Evolutionary conservation across 768 basidiomycete genomes (phyloP), one percentile per base, ranked within the genome.

Genomic region (Pleurotus pulmonarius): DNA sequence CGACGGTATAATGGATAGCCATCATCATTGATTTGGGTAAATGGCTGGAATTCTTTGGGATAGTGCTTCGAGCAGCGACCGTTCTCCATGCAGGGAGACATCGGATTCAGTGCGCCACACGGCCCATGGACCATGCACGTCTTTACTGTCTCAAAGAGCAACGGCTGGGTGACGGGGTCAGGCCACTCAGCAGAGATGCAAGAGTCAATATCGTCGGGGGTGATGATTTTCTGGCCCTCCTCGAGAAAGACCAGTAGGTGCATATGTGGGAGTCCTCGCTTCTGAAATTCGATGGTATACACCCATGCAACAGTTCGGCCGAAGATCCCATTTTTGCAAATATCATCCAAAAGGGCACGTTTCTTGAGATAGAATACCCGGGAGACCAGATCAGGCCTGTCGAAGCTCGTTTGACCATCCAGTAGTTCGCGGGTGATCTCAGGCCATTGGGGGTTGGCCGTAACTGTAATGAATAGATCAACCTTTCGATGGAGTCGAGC

Each of bases 231-330:
- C 56, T 64, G 38, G 0, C 48, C 49, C 0, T 68, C 44, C 0
- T 68, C 37, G 0, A 84, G 62, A 57, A 78, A 76, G 45, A 84
- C 65, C 1, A 84, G 61, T 9, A 77, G 59, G 62, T 86, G 83
- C 60, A 77, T 74, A 59, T 84, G 81, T 22, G 82, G 81, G 0
- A 85, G 73, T 0, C 80, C 79, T 0, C 76, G 63, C 58, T 84
- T 85, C 61, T 85, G 83, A 60, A 83, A 85, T 58, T 86, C 79
- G 51, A 83, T 81, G 11, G 73, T 75, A 56, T 81, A 80, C 0
- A 84, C 74, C 55, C 71, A 65, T 3, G 76, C 82, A 29, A 72
- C 73, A 5, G 66, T 56, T 1, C 56, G 6, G 0, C 81, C 82
- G 67, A 81, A 73, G 41, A 77, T 65, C 5, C 72, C 72, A 43